phyloP scores from a whole-genome alignment of 2,329 filamentous ascomycete species.

The Aspergillus glaucus region DNA sequence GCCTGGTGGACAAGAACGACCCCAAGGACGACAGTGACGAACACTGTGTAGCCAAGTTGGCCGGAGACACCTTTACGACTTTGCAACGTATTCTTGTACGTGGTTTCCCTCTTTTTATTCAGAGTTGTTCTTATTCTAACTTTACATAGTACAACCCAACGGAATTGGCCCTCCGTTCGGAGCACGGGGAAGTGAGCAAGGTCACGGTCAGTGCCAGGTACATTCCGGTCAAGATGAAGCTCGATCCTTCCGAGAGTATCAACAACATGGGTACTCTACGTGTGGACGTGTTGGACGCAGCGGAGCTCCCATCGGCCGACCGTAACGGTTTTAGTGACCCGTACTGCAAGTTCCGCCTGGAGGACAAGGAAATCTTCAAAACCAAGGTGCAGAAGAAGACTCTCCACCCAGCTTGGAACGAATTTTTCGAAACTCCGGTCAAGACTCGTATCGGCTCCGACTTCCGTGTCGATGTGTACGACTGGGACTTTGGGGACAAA shows the following conservation, averaged over 20 bases:
- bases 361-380: slow-evolving; percentile 86
- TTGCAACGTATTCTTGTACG: slow-evolving; percentile 79
- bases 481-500: slow-evolving; percentile 96
- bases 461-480: slow-evolving; percentile 77
- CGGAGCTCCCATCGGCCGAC: slow-evolving; percentile 85
- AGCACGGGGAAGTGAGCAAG: slow-evolving; percentile 68
- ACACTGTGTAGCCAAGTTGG: slow-evolving; percentile 71
- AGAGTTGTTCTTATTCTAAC: slow-evolving; percentile 2
- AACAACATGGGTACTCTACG: slow-evolving; percentile 97
- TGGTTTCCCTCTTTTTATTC: slow-evolving; percentile 11
- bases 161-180: slow-evolving; percentile 69
- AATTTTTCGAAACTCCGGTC: slow-evolving; percentile 80
- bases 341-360: slow-evolving; percentile 89
- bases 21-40: slow-evolving; percentile 63
- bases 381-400: slow-evolving; percentile 97
- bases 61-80: slow-evolving; percentile 78
- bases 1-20: slow-evolving; percentile 73
- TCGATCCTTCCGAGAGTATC: slow-evolving; percentile 93
- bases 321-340: slow-evolving; percentile 96
- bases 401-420: slow-evolving; percentile 89
- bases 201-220: slow-evolving; percentile 92
- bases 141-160: slow-evolving; percentile 75
- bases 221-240: slow-evolving; percentile 85
- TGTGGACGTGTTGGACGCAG: slow-evolving; percentile 83
- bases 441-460: slow-evolving; percentile 78